Percentiles rank a stretch among this genome's conserved stretches.
Conservation (phyloP, 1,139 yeast species). For the Protomyces inundatus region DNA sequence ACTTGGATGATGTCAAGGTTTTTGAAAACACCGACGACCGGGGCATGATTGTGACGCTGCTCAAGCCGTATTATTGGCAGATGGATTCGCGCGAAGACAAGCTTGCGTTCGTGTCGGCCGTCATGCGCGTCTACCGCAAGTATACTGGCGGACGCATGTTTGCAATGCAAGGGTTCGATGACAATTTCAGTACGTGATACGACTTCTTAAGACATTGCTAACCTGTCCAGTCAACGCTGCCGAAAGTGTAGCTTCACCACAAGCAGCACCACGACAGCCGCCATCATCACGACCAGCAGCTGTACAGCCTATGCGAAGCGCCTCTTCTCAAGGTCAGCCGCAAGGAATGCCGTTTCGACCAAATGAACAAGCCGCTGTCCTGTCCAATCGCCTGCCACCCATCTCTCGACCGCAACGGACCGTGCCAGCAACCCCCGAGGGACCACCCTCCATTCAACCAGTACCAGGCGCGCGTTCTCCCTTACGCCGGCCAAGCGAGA, state of each 20-base stretch:
- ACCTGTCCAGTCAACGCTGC: neutral
- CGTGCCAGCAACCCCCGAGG: neutral
- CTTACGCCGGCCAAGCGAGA: neutral
- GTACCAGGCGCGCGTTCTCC: neutral
- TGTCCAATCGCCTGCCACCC: no score
- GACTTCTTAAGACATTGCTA: neutral
- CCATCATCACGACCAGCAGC: neutral
- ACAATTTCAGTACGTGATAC: neutral
- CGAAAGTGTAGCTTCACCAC: neutral
- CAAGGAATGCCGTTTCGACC: no score
- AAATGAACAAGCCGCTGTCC: no score
- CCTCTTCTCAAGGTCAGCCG: neutral
- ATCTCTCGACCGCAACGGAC: neutral
- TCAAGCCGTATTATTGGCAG: conserved; percentile 83
- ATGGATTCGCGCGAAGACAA: conserved; percentile 66
- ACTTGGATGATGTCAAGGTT: conserved; percentile 60
- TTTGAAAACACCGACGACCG: conserved; percentile 45
- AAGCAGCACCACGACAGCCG: neutral
- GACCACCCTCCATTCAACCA: neutral
- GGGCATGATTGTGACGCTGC: conserved; percentile 54
- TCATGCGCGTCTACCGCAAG: conserved; percentile 60
- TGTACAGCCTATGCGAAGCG: neutral
- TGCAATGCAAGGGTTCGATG: conserved; percentile 43
- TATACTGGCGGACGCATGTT: conserved; percentile 69
- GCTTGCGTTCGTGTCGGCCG: conserved; percentile 56